phyloP scores from a whole-genome alignment of 805 yeast species.

The Candida stauntonica region DNA sequence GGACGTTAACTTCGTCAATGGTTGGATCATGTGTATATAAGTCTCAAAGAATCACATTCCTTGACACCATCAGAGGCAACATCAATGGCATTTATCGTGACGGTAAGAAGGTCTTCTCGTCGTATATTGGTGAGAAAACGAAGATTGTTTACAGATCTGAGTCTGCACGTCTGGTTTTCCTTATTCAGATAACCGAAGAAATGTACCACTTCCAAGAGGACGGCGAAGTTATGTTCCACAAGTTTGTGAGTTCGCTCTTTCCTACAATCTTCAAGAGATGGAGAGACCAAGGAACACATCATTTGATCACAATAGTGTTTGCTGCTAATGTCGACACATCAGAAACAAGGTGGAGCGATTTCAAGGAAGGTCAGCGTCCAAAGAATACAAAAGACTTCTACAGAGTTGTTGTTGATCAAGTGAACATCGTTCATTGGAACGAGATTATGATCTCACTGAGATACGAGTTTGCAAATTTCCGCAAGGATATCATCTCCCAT shows the following conservation, averaged over 20 bases:
- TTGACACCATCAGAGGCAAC: constrained; percentile 57
- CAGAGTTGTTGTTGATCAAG: constrained; percentile 93
- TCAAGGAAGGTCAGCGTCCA: constrained; percentile 69
- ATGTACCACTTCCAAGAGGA: constrained; percentile 99
- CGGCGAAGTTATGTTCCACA: constrained; percentile 91
- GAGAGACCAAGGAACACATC: constrained; percentile 85
- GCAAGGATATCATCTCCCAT: constrained; percentile 59
- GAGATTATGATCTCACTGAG: constrained; percentile 86
- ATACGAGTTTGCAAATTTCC: constrained; percentile 78
- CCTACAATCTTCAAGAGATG: constrained; percentile 87
- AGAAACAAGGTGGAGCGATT: constrained; percentile 46
- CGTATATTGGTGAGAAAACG: constrained; percentile 69
- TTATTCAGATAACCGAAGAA: constrained; percentile 87
- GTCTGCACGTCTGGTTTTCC: constrained; percentile 75
- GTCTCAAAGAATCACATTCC: constrained; percentile 59
- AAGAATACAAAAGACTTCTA: constrained; percentile 72
- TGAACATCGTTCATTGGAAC: constrained; percentile 83
- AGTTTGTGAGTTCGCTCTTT: constrained; percentile 84
- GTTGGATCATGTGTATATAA: constrained; percentile 61
- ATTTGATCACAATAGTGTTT: constrained; percentile 86
- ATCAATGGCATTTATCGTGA: constrained; percentile 58
- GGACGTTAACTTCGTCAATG: constrained; percentile 67
- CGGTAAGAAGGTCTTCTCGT: constrained; percentile 70
- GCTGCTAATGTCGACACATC: constrained; percentile 64
- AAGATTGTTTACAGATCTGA: constrained; percentile 86